Conservation (phyloP, 352 stramenopile species). For the Pelagophyceae sp. region DNA sequence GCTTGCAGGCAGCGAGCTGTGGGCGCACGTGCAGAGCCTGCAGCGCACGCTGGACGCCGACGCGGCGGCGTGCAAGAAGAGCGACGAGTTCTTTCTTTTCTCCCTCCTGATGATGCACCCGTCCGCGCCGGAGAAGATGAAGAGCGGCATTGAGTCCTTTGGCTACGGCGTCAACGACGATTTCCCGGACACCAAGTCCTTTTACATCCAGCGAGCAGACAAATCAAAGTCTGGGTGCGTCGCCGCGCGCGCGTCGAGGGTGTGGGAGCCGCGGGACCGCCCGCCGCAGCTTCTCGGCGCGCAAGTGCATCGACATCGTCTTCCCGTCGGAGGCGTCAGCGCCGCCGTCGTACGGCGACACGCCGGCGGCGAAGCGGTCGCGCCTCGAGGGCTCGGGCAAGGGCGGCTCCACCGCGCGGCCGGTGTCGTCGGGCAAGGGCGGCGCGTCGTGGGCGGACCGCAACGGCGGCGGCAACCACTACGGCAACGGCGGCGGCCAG, state of each 20-base stretch:
- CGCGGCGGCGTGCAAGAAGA: neutral
- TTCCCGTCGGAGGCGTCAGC: neutral
- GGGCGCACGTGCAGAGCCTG: neutral
- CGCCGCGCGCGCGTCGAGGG: too few species aligned
- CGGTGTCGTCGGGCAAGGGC: too few species aligned
- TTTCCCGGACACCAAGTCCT: slow-evolving; percentile 16
- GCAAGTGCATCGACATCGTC: slow-evolving; percentile 19
- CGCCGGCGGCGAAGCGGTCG: neutral
- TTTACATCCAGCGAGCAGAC: slow-evolving; percentile 4
- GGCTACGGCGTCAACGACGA: slow-evolving; percentile 2
- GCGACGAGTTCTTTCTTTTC: slow-evolving; percentile 13
- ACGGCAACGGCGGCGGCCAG: too few species aligned
- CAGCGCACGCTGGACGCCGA: neutral
- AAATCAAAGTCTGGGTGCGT: neutral
- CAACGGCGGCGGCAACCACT: too few species aligned
- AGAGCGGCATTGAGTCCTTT: neutral
- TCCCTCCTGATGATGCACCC: neutral
- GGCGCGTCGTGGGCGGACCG: too few species aligned
- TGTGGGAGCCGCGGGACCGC: too few species aligned
- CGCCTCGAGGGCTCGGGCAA: neutral
- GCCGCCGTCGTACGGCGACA: neutral
- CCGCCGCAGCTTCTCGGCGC: slow-evolving; percentile 8
- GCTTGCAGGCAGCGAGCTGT: too few species aligned
- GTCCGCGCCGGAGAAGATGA: neutral
- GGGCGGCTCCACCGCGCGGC: too few species aligned